A percentile compares a stretch with the other conserved stretches of the same genome.
phyloP scores from a whole-genome alignment of 768 basidiomycete genomes.

The Amanita jacksonii region DNA sequence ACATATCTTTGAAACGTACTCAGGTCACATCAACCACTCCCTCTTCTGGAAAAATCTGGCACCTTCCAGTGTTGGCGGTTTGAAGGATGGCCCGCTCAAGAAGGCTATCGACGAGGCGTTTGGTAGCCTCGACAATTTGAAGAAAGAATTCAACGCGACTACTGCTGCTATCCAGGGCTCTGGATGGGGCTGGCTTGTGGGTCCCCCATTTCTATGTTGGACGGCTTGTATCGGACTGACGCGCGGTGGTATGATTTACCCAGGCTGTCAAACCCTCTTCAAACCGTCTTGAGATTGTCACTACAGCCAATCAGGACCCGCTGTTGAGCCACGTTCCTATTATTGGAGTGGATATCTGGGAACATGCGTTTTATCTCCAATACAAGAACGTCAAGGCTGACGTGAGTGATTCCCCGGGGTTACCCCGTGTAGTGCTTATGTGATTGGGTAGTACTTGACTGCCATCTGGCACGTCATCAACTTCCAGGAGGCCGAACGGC shows the following conservation, averaged over 20 bases:
- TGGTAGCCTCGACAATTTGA: constrained; percentile 62
- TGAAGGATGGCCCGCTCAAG: constrained; percentile 59
- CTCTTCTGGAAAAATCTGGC: constrained; percentile 96
- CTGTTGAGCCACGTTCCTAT: constrained; percentile 67
- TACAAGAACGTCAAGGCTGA: constrained; percentile 93
- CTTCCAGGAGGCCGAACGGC: constrained; percentile 68
- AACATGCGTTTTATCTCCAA: constrained; percentile 94
- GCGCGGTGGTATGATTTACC: constrained; percentile 37
- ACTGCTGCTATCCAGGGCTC: constrained; percentile 87
- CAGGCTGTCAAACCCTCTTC: constrained; percentile 46
- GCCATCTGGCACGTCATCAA: constrained; percentile 70
- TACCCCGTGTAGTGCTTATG: not conserved
- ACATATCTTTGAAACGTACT: constrained; percentile 8
- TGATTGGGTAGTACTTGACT: constrained; percentile 46
- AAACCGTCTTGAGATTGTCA: constrained; percentile 78
- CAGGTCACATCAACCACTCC: constrained; percentile 89
- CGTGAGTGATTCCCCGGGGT: constrained; percentile 37
- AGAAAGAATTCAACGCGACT: constrained; percentile 75
- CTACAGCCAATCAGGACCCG: constrained; percentile 96
- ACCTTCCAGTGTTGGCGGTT: constrained; percentile 49
- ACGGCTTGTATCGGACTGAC: no score
- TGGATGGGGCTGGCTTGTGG: constrained; percentile 94
- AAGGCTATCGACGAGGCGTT: constrained; percentile 51
- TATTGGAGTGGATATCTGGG: constrained; percentile 93
- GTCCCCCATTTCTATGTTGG: no score